phyloP scores from a whole-genome alignment of 345 rosid genomes.

The Odontarrhena argentea region DNA sequence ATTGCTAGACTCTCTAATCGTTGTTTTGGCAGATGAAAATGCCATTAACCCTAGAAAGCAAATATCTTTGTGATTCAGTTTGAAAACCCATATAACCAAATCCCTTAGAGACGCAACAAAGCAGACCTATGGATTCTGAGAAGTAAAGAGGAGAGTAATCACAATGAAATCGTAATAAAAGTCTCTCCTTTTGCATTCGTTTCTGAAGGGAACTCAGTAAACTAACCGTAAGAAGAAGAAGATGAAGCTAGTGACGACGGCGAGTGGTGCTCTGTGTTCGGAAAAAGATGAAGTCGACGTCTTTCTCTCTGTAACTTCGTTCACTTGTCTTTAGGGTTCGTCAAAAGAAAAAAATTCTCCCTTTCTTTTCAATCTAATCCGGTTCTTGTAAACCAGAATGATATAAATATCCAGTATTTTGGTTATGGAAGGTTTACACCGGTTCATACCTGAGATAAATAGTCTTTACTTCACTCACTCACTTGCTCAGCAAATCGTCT shows the following conservation, averaged over 20 bases:
- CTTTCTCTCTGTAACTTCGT: neutral
- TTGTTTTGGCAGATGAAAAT: neutral
- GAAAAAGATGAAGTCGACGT: constrained; percentile 19
- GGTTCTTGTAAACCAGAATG: constrained; percentile 17
- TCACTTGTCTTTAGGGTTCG: constrained; percentile 25
- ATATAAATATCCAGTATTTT: neutral
- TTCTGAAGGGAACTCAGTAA: constrained; percentile 8
- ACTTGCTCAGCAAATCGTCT: neutral
- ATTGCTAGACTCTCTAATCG: neutral
- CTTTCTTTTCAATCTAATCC: neutral
- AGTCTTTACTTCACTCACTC: neutral
- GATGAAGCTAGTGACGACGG: constrained; percentile 13
- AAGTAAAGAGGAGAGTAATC: constrained; percentile 9
- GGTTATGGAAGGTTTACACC: neutral
- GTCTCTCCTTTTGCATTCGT: neutral
- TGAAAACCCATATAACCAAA: neutral
- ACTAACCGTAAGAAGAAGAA: constrained; percentile 8
- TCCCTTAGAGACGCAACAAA: neutral
- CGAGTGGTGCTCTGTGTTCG: constrained; percentile 19
- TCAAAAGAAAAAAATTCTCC: neutral
- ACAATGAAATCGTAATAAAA: neutral
- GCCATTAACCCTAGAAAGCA: no score
- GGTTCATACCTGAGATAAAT: constrained; percentile 1
- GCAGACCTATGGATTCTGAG: neutral
- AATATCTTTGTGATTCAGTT: constrained; percentile 1